Evolutionary conservation across 2,329 filamentous ascomycete species (phyloP).

Genomic region (Colletotrichum siamense): DNA sequence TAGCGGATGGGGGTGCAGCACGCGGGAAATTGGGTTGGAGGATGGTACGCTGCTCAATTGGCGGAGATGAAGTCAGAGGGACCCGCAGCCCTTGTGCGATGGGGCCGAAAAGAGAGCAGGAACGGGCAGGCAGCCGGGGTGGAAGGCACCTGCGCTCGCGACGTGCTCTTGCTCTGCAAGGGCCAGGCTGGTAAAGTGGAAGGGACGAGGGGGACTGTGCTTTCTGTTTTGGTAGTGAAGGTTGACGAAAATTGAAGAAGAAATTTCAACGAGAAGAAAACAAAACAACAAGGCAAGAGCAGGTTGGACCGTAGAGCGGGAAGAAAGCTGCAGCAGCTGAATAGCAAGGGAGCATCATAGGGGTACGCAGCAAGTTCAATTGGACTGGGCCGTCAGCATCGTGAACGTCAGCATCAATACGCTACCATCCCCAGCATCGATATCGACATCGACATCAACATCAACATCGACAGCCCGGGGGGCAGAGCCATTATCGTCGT

Average conservation of each 20-base stretch:
- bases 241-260: neutral
- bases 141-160: neutral
- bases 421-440: too few relatives aligned
- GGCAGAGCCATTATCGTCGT: neutral
- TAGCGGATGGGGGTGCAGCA: neutral
- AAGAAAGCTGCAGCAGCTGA: neutral
- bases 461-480: neutral
- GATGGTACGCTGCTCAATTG: conserved; percentile 6
- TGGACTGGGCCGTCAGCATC: neutral
- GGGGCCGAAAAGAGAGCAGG: neutral
- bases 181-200: neutral
- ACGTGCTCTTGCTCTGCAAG: neutral
- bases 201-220: neutral
- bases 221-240: neutral
- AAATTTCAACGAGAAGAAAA: neutral
- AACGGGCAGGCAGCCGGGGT: neutral
- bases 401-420: neutral
- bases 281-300: neutral
- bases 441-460: neutral
- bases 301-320: neutral
- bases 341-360: neutral
- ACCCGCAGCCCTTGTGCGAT: neutral
- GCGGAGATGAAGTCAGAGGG: conserved; percentile 17
- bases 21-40: conserved; percentile 17
- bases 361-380: neutral